A percentile compares a stretch with the other conserved stretches of the same genome.
Conservation (phyloP, 257 asterid genomes). For the Fraxinus cuspidata region DNA sequence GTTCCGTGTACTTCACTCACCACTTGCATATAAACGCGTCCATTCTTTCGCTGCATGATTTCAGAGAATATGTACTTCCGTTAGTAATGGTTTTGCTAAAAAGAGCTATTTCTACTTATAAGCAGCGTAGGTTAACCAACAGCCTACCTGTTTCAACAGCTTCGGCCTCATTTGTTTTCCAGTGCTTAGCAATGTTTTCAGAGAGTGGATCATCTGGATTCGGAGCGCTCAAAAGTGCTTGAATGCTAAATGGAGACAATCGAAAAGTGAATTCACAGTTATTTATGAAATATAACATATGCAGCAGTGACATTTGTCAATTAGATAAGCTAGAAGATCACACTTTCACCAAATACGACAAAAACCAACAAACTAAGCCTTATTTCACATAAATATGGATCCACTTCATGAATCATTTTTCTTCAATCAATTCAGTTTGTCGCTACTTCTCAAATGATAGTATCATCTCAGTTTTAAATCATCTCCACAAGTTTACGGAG, state of each 20-base stretch:
- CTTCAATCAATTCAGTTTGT: not conserved
- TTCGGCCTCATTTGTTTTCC: conserved; percentile 96
- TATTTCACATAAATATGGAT: not conserved
- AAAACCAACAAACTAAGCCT: not conserved
- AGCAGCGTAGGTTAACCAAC: not conserved
- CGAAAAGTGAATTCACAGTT: not conserved
- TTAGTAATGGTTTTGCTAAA: not conserved
- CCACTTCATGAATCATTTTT: not conserved
- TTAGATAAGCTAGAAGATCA: not conserved
- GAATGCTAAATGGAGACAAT: conserved; percentile 60
- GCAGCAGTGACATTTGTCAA: not conserved
- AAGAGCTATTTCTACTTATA: not conserved
- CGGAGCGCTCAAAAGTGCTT: conserved; percentile 99
- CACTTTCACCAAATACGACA: not conserved
- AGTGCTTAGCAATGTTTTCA: conserved; percentile 97
- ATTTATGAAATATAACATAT: not conserved
- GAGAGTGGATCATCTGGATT: conserved; percentile 99
- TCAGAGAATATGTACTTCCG: conserved; percentile 2
- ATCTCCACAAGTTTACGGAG: not conserved
- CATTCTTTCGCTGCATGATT: conserved; percentile 75
- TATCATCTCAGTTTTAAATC: not conserved
- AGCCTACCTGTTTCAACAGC: conserved; percentile 94
- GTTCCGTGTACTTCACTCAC: conserved; percentile 51
- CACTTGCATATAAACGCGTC: conserved; percentile 94
- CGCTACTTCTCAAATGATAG: no score